These are phyloP conservation scores for Cylindrotheca fusiformis DNA, from an alignment of 108 stramenopile species.

Conservation along the genomic window DNA sequence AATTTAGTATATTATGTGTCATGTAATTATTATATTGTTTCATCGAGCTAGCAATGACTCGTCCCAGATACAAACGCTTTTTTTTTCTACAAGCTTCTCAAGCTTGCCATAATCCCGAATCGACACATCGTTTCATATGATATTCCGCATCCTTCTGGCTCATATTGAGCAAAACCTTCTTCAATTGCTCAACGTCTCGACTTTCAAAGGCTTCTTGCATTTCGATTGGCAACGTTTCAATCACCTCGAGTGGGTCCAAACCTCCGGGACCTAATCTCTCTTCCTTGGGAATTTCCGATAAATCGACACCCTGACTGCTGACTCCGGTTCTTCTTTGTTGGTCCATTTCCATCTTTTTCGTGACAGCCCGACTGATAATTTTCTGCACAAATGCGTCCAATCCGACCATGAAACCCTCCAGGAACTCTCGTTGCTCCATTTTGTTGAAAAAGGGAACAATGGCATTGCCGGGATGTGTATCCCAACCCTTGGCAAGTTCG, in stretches of 20 bases:
- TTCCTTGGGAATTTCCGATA: constrained; percentile 68
- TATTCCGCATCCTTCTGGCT: constrained; percentile 83
- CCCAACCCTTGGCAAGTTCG: constrained; percentile 89
- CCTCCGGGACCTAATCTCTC: constrained; percentile 94
- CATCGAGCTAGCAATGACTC: too few species aligned
- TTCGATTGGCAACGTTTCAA: constrained; percentile 78
- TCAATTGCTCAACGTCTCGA: constrained; percentile 78
- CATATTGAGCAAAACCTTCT: constrained; percentile 76
- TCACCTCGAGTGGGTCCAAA: constrained; percentile 95
- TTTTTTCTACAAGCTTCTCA: constrained; percentile 5
- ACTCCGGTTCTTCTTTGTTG: constrained; percentile 59
- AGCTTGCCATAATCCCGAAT: constrained; percentile 90
- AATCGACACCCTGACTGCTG: constrained; percentile 61
- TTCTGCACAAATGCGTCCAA: constrained; percentile 80
- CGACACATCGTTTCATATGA: constrained; percentile 95
- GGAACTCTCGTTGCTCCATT: constrained; percentile 73
- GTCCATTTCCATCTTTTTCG: constrained; percentile 92
- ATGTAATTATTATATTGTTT: too few species aligned
- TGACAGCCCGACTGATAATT: constrained; percentile 89
- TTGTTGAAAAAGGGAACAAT: constrained; percentile 93
- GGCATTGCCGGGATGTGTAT: constrained; percentile 95
- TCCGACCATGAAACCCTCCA: constrained; percentile 79
- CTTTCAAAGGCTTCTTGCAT: constrained; percentile 95
- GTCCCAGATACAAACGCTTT: neutral
- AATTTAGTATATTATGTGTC: too few species aligned